Base-by-base conservation (phyloP, 2,329 filamentous ascomycete species). In the Juglanconis oblonga region DNA sequence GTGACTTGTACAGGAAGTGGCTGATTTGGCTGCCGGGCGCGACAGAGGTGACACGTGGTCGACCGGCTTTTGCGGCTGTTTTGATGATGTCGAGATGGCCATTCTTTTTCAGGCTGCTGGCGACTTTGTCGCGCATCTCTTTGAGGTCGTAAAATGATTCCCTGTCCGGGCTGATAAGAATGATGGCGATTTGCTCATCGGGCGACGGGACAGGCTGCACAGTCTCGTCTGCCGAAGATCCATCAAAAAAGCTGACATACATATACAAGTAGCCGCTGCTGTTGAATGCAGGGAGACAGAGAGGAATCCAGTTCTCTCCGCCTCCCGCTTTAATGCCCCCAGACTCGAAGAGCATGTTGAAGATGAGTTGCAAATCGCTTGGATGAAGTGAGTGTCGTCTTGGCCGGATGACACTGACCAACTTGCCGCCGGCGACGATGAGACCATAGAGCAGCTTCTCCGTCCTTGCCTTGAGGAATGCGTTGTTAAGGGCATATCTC, bases 281-380 rank as follows among this genome's bases (percentile, higher is more conserved):
- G 77, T 99, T 99, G 77, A 99, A 99, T 5, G 93, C 94, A 0
- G 95, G 96, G 3, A 99, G 82, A 69, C 95, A 99, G 6, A 99
- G 81, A 0, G 95, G 95, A 52, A 98, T 94, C 95, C 95, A 99
- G 68, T 94, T 97, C 74, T 99, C 95, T 35, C 94, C 95, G 44
- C 83, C 92, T 5, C 91, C 93, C 24, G 92, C 89, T 71, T 95
- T 94, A 71, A 99, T 89, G 48, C 91, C 90, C 52, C 92, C 91
- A 2, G 94, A 95, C 76, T 96, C 93, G 69, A 99, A 99, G 2
- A 99, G 86, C 96, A 99, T 99, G 71, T 98, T 98, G 81, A 99
- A 99, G 62, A 99, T 93, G 50, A 99, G 84, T 70, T 97, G 94
- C 31, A 99, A 81, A 71, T 99, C 95, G 64, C 93, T 94, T 0